phyloP scores from a whole-genome alignment of 306 rosid genomes.

The Corylus americana region DNA sequence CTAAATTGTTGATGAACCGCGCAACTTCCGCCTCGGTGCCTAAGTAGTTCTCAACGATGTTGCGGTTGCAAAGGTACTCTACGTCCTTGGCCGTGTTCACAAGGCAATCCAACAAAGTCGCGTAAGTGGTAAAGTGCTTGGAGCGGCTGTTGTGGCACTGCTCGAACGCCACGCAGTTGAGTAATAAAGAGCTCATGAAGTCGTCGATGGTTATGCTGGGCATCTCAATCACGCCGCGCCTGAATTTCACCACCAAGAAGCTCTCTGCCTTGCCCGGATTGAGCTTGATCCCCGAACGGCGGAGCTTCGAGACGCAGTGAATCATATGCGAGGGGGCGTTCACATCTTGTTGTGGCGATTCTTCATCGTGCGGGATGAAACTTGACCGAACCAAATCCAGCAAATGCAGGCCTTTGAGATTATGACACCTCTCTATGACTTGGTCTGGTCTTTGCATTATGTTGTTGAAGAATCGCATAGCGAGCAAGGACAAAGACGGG shows the following conservation, averaged over 20 bases:
- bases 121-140: not conserved
- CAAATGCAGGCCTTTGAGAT: slow-evolving; percentile 8
- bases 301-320: not conserved
- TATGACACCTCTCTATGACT: slow-evolving; percentile 5
- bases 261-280: not conserved
- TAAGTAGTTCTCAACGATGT: not conserved
- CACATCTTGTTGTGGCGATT: not conserved
- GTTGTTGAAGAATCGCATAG: slow-evolving; percentile 37
- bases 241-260: not conserved
- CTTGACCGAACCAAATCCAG: not conserved
- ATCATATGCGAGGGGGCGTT: not conserved
- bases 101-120: not conserved
- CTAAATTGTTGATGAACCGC: not conserved
- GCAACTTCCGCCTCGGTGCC: not conserved
- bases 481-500: slow-evolving; percentile 25
- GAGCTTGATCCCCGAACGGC: not conserved
- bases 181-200: not conserved
- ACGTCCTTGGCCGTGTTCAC: not conserved
- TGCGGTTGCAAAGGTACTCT: not conserved
- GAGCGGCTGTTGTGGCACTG: not conserved
- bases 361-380: not conserved
- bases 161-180: slow-evolving; percentile 1
- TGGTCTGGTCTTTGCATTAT: slow-evolving; percentile 22
- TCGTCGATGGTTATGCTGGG: not conserved
- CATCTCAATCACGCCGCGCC: not conserved